These are phyloP conservation scores for Aspergillus sp. DNA, from an alignment of 2,329 filamentous ascomycete species.

Conservation along the genomic window DNA sequence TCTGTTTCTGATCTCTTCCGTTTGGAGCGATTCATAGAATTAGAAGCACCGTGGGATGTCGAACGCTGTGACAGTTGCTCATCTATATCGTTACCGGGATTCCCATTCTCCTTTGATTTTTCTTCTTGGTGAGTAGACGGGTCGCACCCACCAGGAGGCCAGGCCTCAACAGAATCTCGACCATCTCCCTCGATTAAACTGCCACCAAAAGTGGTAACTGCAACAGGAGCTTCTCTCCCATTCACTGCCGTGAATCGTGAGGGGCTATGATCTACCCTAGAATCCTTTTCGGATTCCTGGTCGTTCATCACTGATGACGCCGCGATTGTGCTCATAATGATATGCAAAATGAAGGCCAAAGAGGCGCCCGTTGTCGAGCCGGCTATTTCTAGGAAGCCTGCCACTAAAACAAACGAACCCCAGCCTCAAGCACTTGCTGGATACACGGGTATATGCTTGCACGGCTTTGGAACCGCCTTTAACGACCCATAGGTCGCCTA, in stretches of 20 bases:
- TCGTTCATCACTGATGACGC: constrained; percentile 33
- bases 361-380: background rate
- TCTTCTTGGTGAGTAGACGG: constrained; percentile 31
- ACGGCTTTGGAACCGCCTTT: background rate
- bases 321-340: constrained; percentile 37
- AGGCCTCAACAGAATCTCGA: constrained; percentile 19
- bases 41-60: constrained; percentile 21
- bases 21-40: constrained; percentile 53
- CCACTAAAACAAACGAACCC: background rate
- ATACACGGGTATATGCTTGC: background rate
- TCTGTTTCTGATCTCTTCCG: constrained; percentile 67
- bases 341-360: background rate
- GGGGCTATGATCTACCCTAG: constrained; percentile 42
- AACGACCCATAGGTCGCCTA: background rate
- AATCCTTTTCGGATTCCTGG: constrained; percentile 35
- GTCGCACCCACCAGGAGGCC: constrained; percentile 20
- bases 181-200: constrained; percentile 22
- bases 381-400: background rate
- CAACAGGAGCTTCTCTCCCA: constrained; percentile 34
- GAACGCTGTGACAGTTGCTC: constrained; percentile 26
- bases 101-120: constrained; percentile 56
- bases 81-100: constrained; percentile 21
- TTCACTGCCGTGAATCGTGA: constrained; percentile 50
- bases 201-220: constrained; percentile 15
- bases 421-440: background rate